phyloP scores from a whole-genome alignment of 768 basidiomycete genomes.

The Crepidotus variabilis region DNA sequence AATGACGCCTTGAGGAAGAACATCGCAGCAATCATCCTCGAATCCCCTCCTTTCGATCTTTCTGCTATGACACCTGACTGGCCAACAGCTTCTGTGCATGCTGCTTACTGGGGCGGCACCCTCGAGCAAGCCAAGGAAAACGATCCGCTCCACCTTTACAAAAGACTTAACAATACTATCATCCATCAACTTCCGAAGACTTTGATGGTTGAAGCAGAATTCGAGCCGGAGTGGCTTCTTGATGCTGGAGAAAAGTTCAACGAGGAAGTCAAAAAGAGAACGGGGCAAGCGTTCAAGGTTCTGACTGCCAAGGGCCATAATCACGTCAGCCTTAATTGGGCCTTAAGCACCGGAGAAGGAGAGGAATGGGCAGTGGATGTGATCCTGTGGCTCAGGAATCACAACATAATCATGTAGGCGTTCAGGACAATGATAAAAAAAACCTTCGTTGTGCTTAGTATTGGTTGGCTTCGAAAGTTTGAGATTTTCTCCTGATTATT shows the following conservation, averaged over 20 bases:
- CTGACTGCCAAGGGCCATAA: conserved; percentile 52
- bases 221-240: conserved; percentile 46
- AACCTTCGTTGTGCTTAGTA: not conserved
- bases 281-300: conserved; percentile 27
- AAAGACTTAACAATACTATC: conserved; percentile 27
- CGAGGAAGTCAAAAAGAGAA: conserved; percentile 31
- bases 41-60: conserved; percentile 42
- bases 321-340: conserved; percentile 54
- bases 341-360: conserved; percentile 49
- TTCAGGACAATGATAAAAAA: not conserved
- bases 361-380: conserved; percentile 60
- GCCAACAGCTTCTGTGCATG: conserved; percentile 25
- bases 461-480: not conserved
- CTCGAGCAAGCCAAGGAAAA: conserved; percentile 32
- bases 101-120: conserved; percentile 33
- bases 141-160: conserved; percentile 38
- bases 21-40: conserved; percentile 43
- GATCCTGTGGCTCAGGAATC: conserved; percentile 29
- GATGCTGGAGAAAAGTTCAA: conserved; percentile 33
- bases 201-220: conserved; percentile 47
- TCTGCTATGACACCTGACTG: conserved; percentile 18
- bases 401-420: not conserved
- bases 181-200: conserved; percentile 41
- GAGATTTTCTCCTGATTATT: too few relatives aligned
- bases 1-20: conserved; percentile 25